These are phyloP conservation scores for Aureoboletus auriporus DNA, from an alignment of 768 basidiomycete species.

Conservation along the genomic window DNA sequence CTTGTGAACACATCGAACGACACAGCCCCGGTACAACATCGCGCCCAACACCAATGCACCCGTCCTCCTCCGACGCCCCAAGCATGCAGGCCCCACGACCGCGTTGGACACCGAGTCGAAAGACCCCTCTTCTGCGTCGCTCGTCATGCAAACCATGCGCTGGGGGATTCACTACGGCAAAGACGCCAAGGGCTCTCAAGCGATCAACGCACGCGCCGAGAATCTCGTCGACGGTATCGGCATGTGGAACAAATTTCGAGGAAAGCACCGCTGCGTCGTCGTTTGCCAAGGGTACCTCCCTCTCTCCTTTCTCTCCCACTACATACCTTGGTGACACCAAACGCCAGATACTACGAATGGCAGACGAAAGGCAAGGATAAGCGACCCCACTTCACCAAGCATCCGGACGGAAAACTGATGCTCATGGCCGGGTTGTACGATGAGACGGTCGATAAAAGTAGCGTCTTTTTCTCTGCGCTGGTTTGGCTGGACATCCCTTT, in stretches of 20 bases:
- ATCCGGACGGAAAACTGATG: constrained; percentile 60
- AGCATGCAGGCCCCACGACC: not conserved
- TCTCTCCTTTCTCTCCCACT: not conserved
- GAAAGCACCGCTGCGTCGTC: constrained; percentile 81
- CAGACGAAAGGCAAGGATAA: constrained; percentile 76
- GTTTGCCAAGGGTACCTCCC: constrained; percentile 75
- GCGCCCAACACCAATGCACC: constrained; percentile 79
- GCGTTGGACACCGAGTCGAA: not conserved
- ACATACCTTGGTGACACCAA: too few relatives aligned
- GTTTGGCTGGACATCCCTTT: not conserved
- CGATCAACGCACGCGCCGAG: constrained; percentile 89
- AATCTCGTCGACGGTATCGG: constrained; percentile 69
- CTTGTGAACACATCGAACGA: not conserved
- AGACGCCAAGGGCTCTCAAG: constrained; percentile 59
- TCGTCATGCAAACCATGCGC: constrained; percentile 77
- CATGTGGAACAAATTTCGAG: constrained; percentile 84
- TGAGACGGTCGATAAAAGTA: constrained; percentile 61
- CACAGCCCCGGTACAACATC: constrained; percentile 66
- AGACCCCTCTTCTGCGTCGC: constrained; percentile 14
- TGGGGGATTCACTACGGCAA: constrained; percentile 85
- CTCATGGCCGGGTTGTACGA: constrained; percentile 91
- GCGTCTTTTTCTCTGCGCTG: not conserved
- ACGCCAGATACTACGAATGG: constrained; percentile 89
- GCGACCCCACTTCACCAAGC: constrained; percentile 78
- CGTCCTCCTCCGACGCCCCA: constrained; percentile 54